Conservation (phyloP, 2,329 filamentous ascomycete species). For the Calycina marina region DNA sequence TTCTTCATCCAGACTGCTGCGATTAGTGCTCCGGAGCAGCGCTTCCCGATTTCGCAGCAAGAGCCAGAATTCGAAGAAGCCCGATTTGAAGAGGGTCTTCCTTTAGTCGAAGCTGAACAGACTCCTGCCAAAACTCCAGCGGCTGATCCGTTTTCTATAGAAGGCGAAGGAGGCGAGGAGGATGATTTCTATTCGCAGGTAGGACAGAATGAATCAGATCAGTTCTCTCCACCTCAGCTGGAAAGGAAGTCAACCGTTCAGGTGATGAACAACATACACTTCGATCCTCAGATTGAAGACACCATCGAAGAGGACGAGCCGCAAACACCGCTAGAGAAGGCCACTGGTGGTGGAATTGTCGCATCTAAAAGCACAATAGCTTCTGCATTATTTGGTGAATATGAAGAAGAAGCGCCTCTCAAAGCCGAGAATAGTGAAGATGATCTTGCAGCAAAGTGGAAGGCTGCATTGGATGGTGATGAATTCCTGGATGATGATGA, state of each 20-base stretch:
- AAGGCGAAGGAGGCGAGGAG: constrained; percentile 30
- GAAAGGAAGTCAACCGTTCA: constrained; percentile 58
- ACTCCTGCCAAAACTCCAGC: constrained; percentile 11
- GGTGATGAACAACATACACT: constrained; percentile 44
- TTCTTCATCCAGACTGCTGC: constrained; percentile 27
- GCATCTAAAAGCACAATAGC: constrained; percentile 16
- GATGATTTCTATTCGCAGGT: constrained; percentile 35
- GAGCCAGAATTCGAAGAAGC: constrained; percentile 32
- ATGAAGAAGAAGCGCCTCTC: constrained; percentile 21
- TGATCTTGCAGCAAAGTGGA: constrained; percentile 66
- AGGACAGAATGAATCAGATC: constrained; percentile 10
- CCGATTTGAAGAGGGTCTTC: constrained; percentile 56
- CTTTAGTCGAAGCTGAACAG: constrained; percentile 34
- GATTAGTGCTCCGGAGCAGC: constrained; percentile 15
- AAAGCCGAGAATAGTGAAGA: constrained; percentile 28
- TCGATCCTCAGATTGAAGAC: too few species aligned
- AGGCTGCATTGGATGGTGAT: constrained; percentile 65
- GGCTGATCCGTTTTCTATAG: constrained; percentile 25
- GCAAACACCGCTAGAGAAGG: constrained; percentile 10
- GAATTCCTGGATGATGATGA: constrained; percentile 43
- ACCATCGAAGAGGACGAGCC: constrained; percentile 5
- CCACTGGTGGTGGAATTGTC: constrained; percentile 15
- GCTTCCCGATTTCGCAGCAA: constrained; percentile 21
- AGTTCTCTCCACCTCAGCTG: constrained; percentile 23
- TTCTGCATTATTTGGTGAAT: constrained; percentile 14